phyloP scores from a whole-genome alignment of 2,329 filamentous ascomycete species.

The Alternaria metachromatica region DNA sequence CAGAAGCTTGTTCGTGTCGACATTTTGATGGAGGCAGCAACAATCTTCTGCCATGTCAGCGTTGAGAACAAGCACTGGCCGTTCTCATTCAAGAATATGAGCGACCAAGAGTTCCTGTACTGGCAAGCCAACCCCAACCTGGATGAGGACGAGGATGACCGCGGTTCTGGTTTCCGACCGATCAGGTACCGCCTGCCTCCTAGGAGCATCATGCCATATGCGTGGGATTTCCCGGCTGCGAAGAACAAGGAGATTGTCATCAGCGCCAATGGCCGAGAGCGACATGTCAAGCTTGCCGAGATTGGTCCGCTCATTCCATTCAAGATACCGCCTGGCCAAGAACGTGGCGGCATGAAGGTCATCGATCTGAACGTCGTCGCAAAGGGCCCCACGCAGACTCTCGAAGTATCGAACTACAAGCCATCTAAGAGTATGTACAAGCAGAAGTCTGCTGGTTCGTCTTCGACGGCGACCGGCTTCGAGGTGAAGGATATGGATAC shows the following conservation, averaged over 20 bases:
- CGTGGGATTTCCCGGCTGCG: slow-evolving; percentile 98
- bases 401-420: slow-evolving; percentile 94
- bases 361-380: slow-evolving; percentile 97
- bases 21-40: slow-evolving; percentile 89
- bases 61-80: slow-evolving; percentile 96
- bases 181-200: slow-evolving; percentile 91
- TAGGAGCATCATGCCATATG: slow-evolving; percentile 98
- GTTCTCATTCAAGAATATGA: slow-evolving; percentile 98
- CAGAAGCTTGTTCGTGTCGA: slow-evolving; percentile 89
- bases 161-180: slow-evolving; percentile 83
- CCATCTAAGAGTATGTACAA: slow-evolving; percentile 90
- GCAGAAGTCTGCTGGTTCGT: slow-evolving; percentile 64
- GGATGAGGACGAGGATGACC: slow-evolving; percentile 88
- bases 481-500: slow-evolving; percentile 94
- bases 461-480: slow-evolving; percentile 73
- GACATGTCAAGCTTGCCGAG: slow-evolving; percentile 92
- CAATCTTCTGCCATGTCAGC: slow-evolving; percentile 89
- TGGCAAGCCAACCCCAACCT: slow-evolving; percentile 93
- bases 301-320: slow-evolving; percentile 96
- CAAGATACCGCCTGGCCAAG: slow-evolving; percentile 75
- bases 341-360: slow-evolving; percentile 75
- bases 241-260: slow-evolving; percentile 94
- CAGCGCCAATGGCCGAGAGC: slow-evolving; percentile 76
- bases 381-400: slow-evolving; percentile 91
- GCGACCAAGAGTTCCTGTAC: slow-evolving; percentile 94